Evolutionary conservation across 1,284 basidiomycete species (phyloP).

Genomic region (Naganishia liquefaciens): DNA sequence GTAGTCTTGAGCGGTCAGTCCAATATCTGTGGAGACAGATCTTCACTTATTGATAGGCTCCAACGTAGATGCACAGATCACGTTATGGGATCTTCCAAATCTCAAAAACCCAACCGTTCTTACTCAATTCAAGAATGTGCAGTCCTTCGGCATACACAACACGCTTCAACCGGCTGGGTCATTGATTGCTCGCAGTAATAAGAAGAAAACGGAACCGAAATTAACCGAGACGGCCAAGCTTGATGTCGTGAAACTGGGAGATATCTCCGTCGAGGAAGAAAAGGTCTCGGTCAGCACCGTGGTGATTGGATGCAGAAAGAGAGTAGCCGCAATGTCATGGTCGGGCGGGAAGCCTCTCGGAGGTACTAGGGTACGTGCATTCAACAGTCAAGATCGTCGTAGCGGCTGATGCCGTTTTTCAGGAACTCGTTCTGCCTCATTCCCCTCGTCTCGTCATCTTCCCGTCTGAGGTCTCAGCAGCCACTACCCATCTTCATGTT

Average conservation of each 20-base stretch:
- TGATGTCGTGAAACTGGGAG: slow-evolving; percentile 51
- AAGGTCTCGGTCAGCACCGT: slow-evolving; percentile 71
- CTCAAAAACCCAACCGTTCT: slow-evolving; percentile 68
- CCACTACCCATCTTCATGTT: slow-evolving; percentile 14
- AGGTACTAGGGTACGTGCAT: slow-evolving; percentile 61
- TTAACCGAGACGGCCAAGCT: not conserved
- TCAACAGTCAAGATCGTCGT: slow-evolving; percentile 35
- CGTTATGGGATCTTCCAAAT: slow-evolving; percentile 62
- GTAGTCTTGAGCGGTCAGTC: slow-evolving; percentile 75
- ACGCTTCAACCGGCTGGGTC: slow-evolving; percentile 3
- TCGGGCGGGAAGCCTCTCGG: slow-evolving; percentile 76
- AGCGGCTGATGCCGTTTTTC: slow-evolving; percentile 6
- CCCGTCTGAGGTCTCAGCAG: slow-evolving; percentile 16
- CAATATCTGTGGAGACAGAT: not conserved
- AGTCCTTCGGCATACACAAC: slow-evolving; percentile 73
- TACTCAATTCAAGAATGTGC: slow-evolving; percentile 71
- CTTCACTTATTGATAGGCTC: no score
- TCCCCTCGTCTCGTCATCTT: slow-evolving; percentile 64
- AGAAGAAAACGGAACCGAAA: slow-evolving; percentile 6
- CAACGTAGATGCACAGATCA: slow-evolving; percentile 49
- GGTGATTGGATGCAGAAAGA: slow-evolving; percentile 80
- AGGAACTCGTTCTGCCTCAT: slow-evolving; percentile 82
- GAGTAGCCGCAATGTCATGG: slow-evolving; percentile 83
- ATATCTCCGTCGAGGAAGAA: slow-evolving; percentile 53
- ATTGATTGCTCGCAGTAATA: not conserved